Evolutionary conservation across 2,329 filamentous ascomycete genomes (phyloP).

Genomic region (Ascochyta rabiei): DNA sequence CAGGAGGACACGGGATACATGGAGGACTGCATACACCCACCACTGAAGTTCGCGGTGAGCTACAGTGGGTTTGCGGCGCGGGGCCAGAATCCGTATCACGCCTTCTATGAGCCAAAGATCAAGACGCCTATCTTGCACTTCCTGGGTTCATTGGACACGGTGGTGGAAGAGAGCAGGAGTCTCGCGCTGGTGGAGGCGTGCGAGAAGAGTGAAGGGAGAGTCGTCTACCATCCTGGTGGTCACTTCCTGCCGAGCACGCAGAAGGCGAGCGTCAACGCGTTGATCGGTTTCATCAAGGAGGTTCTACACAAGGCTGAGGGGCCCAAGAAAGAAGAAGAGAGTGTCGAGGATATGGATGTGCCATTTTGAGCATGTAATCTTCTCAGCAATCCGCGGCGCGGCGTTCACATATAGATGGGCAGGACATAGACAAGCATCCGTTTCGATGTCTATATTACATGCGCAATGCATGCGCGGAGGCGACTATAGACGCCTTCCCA

Average conservation of each 20-base stretch:
- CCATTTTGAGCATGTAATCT: constrained; percentile 58
- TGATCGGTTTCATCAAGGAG: constrained; percentile 73
- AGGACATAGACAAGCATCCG: constrained; percentile 15
- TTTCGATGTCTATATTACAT: constrained; percentile 45
- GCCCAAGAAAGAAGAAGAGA: constrained; percentile 57
- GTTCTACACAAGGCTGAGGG: constrained; percentile 50
- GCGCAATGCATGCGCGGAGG: constrained; percentile 39
- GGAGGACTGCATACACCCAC: constrained; percentile 52
- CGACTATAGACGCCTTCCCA: constrained; percentile 32
- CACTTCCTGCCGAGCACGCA: constrained; percentile 83
- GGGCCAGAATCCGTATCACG: constrained; percentile 65
- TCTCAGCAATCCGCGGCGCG: constrained; percentile 11
- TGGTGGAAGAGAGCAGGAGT: constrained; percentile 80
- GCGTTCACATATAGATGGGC: constrained; percentile 22
- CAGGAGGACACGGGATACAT: constrained; percentile 36
- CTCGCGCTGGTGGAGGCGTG: constrained; percentile 71
- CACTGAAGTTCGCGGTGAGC: constrained; percentile 71
- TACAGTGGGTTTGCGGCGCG: constrained; percentile 79
- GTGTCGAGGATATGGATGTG: constrained; percentile 71
- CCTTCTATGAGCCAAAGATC: constrained; percentile 77
- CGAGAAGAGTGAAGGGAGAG: constrained; percentile 56
- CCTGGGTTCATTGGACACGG: constrained; percentile 81
- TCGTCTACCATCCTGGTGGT: constrained; percentile 81
- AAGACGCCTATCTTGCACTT: constrained; percentile 80
- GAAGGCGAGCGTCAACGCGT: constrained; percentile 78